Evolutionary conservation across 1,139 yeast genomes (phyloP), one percentile per base, ranked within the genome.

Genomic region (Hansenula lynferdii): DNA sequence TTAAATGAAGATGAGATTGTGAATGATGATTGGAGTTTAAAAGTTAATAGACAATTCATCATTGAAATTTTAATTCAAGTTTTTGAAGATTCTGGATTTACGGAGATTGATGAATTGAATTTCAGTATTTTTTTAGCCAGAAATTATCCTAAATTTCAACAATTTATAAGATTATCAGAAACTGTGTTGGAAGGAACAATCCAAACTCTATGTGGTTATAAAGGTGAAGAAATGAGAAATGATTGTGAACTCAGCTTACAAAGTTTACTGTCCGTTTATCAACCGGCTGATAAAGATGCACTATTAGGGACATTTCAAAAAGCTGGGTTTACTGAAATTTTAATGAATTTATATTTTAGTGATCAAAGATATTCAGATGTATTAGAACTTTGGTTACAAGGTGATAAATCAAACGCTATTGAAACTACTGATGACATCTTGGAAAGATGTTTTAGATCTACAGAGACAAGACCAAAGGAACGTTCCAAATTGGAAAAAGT

Each of bases 241-340:
- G 94, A 85, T 47, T 75, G 87, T 52, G 92, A 87, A 51, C 64
- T 86, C 41, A 89, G 92, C 5, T 62, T 85, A 17, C 85, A 80
- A 49, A 75, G 87, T 41, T 56, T 87, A 22, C 58, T 87, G 9
- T 76, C 92, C 0, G 68, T 69, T 3, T 81, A 78, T 53, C 80
- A 75, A 41, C 86, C 87, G 0, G 67, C 75, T 2, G 74, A 80
- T 45, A 51, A 62, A 28, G 65, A 65, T 1, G 60, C 60, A 21
- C 54, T 84, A 34, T 56, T 80, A 11, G 67, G 68, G 14, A 65
- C 72, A 37, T 65, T 85, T 35, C 69, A 70, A 38, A 67, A 71
- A 28, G 82, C 79, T 2, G 69, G 72, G 20, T 84, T 75, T 54
- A 72, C 68, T 50, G 67, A 72, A 36, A 90, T 83, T 0, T 62